phyloP scores from a whole-genome alignment of 177 flowering plant species.

The Vitis hybrid region DNA sequence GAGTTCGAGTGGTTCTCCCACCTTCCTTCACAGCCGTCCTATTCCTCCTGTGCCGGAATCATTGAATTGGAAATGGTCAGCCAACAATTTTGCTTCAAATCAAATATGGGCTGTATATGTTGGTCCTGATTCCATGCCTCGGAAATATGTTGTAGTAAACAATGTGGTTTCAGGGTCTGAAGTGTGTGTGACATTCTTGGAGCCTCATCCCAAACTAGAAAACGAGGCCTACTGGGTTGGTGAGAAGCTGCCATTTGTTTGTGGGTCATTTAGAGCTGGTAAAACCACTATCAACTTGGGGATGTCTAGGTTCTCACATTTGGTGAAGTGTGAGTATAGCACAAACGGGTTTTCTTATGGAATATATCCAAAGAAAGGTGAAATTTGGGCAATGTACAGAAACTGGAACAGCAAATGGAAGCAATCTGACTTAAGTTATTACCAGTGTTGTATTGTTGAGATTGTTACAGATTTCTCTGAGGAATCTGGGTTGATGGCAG shows the following conservation, averaged over 20 bases:
- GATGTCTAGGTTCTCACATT: conserved; percentile 37
- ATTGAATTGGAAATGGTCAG: conserved; percentile 23
- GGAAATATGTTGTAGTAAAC: conserved; percentile 31
- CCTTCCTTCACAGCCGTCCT: not conserved
- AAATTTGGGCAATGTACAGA: conserved; percentile 59
- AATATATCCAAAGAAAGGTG: conserved; percentile 49
- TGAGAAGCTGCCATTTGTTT: conserved; percentile 32
- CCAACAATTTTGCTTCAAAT: conserved; percentile 30
- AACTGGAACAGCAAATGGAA: conserved; percentile 47
- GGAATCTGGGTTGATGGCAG: conserved; percentile 22
- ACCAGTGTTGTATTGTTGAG: conserved; percentile 29
- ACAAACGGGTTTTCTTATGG: conserved; percentile 20
- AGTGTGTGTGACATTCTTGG: conserved; percentile 38
- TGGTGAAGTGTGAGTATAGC: conserved; percentile 28
- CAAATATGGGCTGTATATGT: conserved; percentile 57
- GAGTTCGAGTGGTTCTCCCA: not conserved
- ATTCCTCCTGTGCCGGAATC: conserved; percentile 2
- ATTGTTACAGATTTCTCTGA: conserved; percentile 39
- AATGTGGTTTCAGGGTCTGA: conserved; percentile 28
- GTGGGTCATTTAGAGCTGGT: conserved; percentile 37
- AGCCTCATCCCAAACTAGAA: conserved; percentile 31
- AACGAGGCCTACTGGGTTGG: conserved; percentile 29
- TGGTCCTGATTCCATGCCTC: conserved; percentile 46
- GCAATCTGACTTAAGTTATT: conserved; percentile 16
- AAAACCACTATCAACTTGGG: conserved; percentile 16